A percentile compares a stretch with the other conserved stretches of the same genome.
Evolutionary conservation across 805 yeast species (phyloP).

Genomic region (Naumovozyma dairenensis): DNA sequence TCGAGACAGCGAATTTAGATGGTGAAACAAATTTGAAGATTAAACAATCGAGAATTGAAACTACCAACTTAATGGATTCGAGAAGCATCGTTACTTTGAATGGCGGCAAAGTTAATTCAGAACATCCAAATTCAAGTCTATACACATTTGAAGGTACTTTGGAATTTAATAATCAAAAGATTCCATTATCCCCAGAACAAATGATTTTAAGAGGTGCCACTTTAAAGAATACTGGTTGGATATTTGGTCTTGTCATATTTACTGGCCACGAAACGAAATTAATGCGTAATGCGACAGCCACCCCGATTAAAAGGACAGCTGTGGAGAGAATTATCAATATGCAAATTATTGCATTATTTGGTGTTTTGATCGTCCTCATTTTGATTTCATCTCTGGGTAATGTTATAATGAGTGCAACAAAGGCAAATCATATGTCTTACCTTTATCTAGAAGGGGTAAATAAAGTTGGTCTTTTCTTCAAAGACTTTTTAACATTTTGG

Average conservation of each 20-base stretch:
- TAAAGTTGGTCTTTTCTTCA: slow-evolving; percentile 63
- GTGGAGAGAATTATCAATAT: slow-evolving; percentile 91
- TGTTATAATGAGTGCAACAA: slow-evolving; percentile 55
- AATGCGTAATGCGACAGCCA: slow-evolving; percentile 97
- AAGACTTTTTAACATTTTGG: slow-evolving; percentile 89
- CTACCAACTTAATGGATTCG: slow-evolving; percentile 62
- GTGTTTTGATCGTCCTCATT: slow-evolving; percentile 63
- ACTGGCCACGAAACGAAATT: slow-evolving; percentile 98
- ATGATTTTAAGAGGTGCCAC: slow-evolving; percentile 91
- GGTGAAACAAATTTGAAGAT: slow-evolving; percentile 96
- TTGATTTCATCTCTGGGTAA: slow-evolving; percentile 82
- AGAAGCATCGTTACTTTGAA: slow-evolving; percentile 45
- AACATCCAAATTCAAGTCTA: slow-evolving; percentile 86
- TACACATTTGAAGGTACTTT: slow-evolving; percentile 90
- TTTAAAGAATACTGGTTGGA: slow-evolving; percentile 88
- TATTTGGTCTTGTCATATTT: slow-evolving; percentile 84
- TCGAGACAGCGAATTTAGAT: slow-evolving; percentile 94
- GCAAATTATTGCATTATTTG: slow-evolving; percentile 83
- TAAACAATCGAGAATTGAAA: slow-evolving; percentile 77
- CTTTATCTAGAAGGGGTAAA: slow-evolving; percentile 59
- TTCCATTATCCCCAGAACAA: slow-evolving; percentile 85
- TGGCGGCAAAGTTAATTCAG: slow-evolving; percentile 60
- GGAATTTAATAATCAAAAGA: slow-evolving; percentile 43
- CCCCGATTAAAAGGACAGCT: slow-evolving; percentile 95
- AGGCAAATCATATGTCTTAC: slow-evolving; percentile 45